These are phyloP conservation scores for Byssochlamys sp. DNA, from an alignment of 2,329 filamentous ascomycete genomes.

Conservation along the genomic window DNA sequence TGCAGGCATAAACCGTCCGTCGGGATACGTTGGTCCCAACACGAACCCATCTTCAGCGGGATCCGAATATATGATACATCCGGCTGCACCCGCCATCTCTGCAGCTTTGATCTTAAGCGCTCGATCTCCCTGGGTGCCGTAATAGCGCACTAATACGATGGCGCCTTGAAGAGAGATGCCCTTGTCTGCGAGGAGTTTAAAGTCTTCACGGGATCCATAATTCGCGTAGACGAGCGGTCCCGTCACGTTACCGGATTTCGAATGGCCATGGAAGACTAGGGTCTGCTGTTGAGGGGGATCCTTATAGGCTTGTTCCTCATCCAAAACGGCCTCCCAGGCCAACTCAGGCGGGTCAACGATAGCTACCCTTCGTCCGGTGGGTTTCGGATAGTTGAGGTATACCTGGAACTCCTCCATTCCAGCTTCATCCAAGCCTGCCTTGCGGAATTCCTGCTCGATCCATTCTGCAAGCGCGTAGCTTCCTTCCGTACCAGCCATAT, in stretches of 20 bases:
- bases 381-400: conserved; percentile 82
- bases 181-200: conserved; percentile 58
- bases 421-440: conserved; percentile 65
- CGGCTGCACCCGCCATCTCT: conserved; percentile 72
- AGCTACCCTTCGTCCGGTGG: conserved; percentile 67
- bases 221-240: conserved; percentile 87
- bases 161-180: conserved; percentile 67
- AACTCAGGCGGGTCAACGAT: conserved; percentile 63
- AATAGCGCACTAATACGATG: conserved; percentile 74
- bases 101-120: conserved; percentile 83
- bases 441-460: conserved; percentile 66
- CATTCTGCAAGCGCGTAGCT: conserved; percentile 79
- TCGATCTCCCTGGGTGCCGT: conserved; percentile 61
- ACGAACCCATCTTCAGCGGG: conserved; percentile 73
- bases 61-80: conserved; percentile 87
- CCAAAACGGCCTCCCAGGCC: conserved; percentile 69
- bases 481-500: conserved; percentile 88
- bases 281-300: conserved; percentile 59
- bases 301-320: conserved; percentile 66
- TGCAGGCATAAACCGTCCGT: conserved; percentile 68
- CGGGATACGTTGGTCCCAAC: conserved; percentile 61
- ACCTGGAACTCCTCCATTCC: conserved; percentile 70
- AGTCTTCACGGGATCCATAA: conserved; percentile 78
- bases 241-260: conserved; percentile 72
- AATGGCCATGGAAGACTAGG: conserved; percentile 76